A percentile compares a stretch with the other conserved stretches of the same genome.
These are phyloP conservation scores for Verticillium dahliae DNA, from an alignment of 2,329 filamentous ascomycete species.

Conservation along the genomic window DNA sequence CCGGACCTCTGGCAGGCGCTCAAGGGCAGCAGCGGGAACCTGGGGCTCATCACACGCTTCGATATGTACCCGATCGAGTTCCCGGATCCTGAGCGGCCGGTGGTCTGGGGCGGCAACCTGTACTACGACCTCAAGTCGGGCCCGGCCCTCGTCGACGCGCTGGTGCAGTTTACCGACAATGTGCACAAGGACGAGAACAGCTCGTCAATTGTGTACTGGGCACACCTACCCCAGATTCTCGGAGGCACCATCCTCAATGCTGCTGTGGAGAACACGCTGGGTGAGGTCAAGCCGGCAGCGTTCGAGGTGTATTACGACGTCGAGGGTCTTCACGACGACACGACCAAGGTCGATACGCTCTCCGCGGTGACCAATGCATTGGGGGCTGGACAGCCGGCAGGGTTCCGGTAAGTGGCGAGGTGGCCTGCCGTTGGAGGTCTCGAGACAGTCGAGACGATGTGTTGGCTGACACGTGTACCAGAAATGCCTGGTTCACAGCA, in stretches of 20 bases:
- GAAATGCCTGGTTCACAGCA: slow-evolving; percentile 28
- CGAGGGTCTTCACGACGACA: slow-evolving; percentile 15
- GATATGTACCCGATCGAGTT: slow-evolving; percentile 24
- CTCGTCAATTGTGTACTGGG: slow-evolving; percentile 24
- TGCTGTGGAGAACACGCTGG: slow-evolving; percentile 23
- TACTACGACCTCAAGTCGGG: slow-evolving; percentile 15
- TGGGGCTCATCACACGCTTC: slow-evolving; percentile 29
- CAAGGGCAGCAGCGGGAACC: slow-evolving; percentile 40
- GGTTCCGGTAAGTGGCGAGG: slow-evolving; percentile 15
- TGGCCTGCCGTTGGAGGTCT: too few relatives aligned
- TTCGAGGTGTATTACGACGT: slow-evolving; percentile 21
- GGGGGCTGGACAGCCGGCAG: slow-evolving; percentile 18
- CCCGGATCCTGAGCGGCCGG: slow-evolving; percentile 15
- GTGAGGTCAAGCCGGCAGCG: slow-evolving; percentile 17
- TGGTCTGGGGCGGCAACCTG: slow-evolving; percentile 24
- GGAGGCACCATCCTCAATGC: slow-evolving; percentile 21
- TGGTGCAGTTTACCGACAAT: slow-evolving; percentile 23
- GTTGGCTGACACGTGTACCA: slow-evolving; percentile 6
- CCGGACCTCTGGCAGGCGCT: slow-evolving; percentile 38
- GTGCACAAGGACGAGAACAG: slow-evolving; percentile 23
- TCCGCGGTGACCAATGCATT: slow-evolving; percentile 22
- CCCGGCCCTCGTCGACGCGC: slow-evolving; percentile 18
- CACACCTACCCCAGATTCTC: slow-evolving; percentile 19
- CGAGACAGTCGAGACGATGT: not conserved
- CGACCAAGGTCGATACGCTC: slow-evolving; percentile 19